Conservation (phyloP, 2,329 filamentous ascomycete species). For the Furcasterigmium furcatum region DNA sequence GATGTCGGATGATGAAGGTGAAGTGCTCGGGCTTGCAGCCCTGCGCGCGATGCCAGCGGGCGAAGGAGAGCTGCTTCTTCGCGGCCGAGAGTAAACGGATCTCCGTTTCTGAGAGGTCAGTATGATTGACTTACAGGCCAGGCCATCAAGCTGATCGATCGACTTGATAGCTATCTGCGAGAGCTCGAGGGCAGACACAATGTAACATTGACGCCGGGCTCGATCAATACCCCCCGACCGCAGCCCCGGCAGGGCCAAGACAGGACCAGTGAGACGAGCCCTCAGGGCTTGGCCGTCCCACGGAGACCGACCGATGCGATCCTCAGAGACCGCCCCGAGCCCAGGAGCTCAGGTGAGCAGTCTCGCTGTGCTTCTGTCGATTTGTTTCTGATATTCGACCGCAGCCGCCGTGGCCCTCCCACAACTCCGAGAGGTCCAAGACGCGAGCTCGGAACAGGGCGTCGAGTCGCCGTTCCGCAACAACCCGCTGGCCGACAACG, state of each 20-base stretch:
- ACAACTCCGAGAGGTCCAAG: too few relatives aligned
- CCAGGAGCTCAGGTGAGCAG: too few relatives aligned
- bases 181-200: slow-evolving; percentile 8
- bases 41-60: slow-evolving; percentile 14
- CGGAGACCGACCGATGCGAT: background rate
- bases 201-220: background rate
- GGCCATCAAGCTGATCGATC: background rate
- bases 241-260: background rate
- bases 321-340: background rate
- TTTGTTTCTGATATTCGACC: too few relatives aligned
- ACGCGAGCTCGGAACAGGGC: background rate
- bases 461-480: slow-evolving; percentile 10
- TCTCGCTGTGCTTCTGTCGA: too few relatives aligned
- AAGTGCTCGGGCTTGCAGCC: slow-evolving; percentile 17
- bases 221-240: background rate
- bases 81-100: slow-evolving; percentile 14
- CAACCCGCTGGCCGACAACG: slow-evolving; percentile 26
- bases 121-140: background rate
- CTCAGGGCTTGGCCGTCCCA: background rate
- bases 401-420: too few relatives aligned
- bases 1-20: slow-evolving; percentile 18
- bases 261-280: background rate
- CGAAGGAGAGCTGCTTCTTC: slow-evolving; percentile 16
- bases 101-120: slow-evolving; percentile 16
- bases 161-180: slow-evolving; percentile 7